Evolutionary conservation across 257 asterid genomes (phyloP).

Genomic region (Gentiana straminea): DNA sequence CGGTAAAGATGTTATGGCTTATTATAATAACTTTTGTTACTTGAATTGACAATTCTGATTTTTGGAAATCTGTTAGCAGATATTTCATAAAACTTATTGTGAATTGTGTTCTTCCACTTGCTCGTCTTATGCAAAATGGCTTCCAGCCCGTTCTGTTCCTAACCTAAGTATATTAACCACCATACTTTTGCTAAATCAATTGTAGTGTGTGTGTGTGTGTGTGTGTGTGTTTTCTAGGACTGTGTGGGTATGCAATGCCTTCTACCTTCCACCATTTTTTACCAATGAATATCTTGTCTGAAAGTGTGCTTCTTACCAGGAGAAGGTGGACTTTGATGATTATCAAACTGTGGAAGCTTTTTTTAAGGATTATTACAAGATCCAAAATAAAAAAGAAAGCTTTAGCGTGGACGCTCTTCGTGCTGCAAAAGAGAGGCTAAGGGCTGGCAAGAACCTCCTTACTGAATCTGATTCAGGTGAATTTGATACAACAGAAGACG

Average conservation of each 20-base stretch:
- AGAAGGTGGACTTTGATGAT: slow-evolving; percentile 51
- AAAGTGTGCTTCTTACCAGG: slow-evolving; percentile 39
- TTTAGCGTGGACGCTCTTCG: slow-evolving; percentile 26
- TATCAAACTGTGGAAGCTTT: slow-evolving; percentile 64
- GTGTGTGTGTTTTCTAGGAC: too few species aligned
- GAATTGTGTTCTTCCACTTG: background rate
- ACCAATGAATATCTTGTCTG: background rate
- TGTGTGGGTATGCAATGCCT: too few species aligned
- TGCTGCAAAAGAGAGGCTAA: slow-evolving; percentile 29
- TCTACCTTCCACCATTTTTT: too few species aligned
- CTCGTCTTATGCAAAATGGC: background rate
- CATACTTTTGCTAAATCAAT: too few species aligned
- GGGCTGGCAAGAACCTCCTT: slow-evolving; percentile 13
- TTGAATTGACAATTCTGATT: too few species aligned
- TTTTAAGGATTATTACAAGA: slow-evolving; percentile 57
- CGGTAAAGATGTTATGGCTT: too few species aligned
- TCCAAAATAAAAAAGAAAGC: slow-evolving; percentile 35
- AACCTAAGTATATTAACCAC: too few species aligned
- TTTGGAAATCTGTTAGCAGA: too few species aligned
- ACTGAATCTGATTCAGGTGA: slow-evolving; percentile 33
- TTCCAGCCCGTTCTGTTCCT: too few species aligned
- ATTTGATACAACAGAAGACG: slow-evolving; percentile 28
- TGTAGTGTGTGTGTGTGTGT: too few species aligned
- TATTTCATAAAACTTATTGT: background rate
- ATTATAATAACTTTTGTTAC: too few species aligned